These are phyloP conservation scores for Russula brevipes DNA, from an alignment of 768 basidiomycete genomes.

Conservation along the genomic window DNA sequence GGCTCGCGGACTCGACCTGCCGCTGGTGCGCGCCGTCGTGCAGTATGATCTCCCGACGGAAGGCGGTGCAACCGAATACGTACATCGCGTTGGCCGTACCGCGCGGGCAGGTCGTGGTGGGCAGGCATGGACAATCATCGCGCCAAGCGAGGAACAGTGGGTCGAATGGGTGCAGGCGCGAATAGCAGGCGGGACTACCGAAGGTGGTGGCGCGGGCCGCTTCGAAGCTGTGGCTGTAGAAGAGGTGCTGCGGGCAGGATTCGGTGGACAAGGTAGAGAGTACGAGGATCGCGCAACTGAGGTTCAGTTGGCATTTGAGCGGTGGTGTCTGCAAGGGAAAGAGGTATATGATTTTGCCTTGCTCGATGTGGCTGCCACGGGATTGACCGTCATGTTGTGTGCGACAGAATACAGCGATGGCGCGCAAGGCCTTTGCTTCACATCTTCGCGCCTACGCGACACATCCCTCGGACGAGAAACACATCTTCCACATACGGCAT, in stretches of 20 bases:
- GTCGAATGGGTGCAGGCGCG: slow-evolving; percentile 81
- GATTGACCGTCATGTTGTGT: slow-evolving; percentile 2
- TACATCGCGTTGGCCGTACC: slow-evolving; percentile 95
- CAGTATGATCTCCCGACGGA: slow-evolving; percentile 98
- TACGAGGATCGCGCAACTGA: slow-evolving; percentile 91
- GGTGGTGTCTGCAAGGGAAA: slow-evolving; percentile 77
- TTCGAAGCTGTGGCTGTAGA: slow-evolving; percentile 64
- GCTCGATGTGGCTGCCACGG: not conserved
- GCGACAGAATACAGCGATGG: slow-evolving; percentile 64
- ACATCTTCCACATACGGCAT: slow-evolving; percentile 93
- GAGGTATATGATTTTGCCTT: slow-evolving; percentile 42
- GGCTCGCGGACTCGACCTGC: slow-evolving; percentile 95
- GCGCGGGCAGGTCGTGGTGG: slow-evolving; percentile 95
- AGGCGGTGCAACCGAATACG: slow-evolving; percentile 92
- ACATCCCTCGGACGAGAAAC: slow-evolving; percentile 91
- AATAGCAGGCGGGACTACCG: slow-evolving; percentile 54
- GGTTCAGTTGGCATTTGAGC: slow-evolving; percentile 90
- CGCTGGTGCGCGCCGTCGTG: slow-evolving; percentile 87
- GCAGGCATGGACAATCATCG: slow-evolving; percentile 91
- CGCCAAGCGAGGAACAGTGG: slow-evolving; percentile 85
- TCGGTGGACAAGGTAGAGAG: slow-evolving; percentile 76
- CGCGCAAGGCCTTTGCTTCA: slow-evolving; percentile 83
- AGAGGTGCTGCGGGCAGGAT: slow-evolving; percentile 68
- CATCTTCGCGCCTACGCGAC: slow-evolving; percentile 97
- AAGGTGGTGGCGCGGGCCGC: slow-evolving; percentile 40